Percentiles rank a stretch among this genome's conserved stretches.
These are phyloP conservation scores for Acer negundo DNA, from an alignment of 345 rosid genomes.

Conservation along the genomic window DNA sequence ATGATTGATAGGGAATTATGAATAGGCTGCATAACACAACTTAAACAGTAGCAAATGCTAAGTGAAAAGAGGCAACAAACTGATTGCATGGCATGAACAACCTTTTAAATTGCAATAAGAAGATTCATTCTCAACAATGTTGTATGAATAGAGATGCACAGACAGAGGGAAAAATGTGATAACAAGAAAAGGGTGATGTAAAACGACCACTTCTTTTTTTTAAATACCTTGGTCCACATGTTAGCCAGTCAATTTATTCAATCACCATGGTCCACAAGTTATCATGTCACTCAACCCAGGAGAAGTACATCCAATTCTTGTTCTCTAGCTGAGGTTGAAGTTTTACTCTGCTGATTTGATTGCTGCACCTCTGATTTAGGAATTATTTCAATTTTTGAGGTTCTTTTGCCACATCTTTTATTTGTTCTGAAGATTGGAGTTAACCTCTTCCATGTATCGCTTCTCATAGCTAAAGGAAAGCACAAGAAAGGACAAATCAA, in stretches of 20 bases:
- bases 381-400: slow-evolving; percentile 19
- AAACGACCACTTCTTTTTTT: background rate
- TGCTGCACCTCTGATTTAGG: slow-evolving; percentile 32
- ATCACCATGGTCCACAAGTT: background rate
- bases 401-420: slow-evolving; percentile 24
- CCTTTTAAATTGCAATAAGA: too few relatives aligned
- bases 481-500: slow-evolving; percentile 6
- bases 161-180: background rate
- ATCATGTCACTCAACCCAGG: slow-evolving; percentile 44
- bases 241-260: background rate
- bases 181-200: background rate
- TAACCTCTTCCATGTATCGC: slow-evolving; percentile 42
- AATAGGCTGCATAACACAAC: too few relatives aligned
- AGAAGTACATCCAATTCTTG: slow-evolving; percentile 66
- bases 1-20: too few relatives aligned
- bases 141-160: slow-evolving; percentile 4
- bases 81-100: too few relatives aligned
- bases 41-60: too few relatives aligned
- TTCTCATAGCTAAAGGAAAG: slow-evolving; percentile 47
- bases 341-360: slow-evolving; percentile 11
- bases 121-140: background rate
- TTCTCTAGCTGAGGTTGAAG: slow-evolving; percentile 23
- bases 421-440: slow-evolving; percentile 34
- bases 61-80: too few relatives aligned
- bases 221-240: background rate